Evolutionary conservation across 495 filamentous ascomycete species (phyloP).

Genomic region (Penicillium paxilli): DNA sequence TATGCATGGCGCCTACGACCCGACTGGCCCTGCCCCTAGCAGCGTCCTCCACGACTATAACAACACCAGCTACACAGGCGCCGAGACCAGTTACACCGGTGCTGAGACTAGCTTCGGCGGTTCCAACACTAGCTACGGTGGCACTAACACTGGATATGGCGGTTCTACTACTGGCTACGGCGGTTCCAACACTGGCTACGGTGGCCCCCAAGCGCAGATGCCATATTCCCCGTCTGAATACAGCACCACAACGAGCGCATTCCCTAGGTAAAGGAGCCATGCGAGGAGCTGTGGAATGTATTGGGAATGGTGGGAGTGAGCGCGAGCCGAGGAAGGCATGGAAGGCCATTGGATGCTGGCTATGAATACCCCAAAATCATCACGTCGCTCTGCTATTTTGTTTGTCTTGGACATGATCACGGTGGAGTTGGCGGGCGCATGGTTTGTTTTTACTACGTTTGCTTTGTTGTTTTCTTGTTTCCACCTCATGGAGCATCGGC

Average conservation of each 20-base stretch:
- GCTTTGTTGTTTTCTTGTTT: slow-evolving; percentile 14
- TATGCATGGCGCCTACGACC: slow-evolving; percentile 41
- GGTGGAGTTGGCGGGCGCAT: slow-evolving; percentile 40
- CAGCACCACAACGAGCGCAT: slow-evolving; percentile 24
- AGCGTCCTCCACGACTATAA: slow-evolving; percentile 42
- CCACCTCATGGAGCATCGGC: slow-evolving; percentile 4
- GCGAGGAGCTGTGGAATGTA: not conserved
- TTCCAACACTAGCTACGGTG: slow-evolving; percentile 47
- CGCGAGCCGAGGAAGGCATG: slow-evolving; percentile 5
- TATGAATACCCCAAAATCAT: slow-evolving; percentile 26
- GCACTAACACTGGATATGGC: slow-evolving; percentile 1
- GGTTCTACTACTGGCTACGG: slow-evolving; percentile 49
- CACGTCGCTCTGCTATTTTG: slow-evolving; percentile 15
- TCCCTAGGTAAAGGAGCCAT: slow-evolving; percentile 22
- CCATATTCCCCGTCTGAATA: slow-evolving; percentile 28
- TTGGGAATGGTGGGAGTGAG: slow-evolving; percentile 2
- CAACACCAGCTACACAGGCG: slow-evolving; percentile 45
- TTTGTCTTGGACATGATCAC: slow-evolving; percentile 33
- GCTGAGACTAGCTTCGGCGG: slow-evolving; percentile 43
- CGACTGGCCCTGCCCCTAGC: slow-evolving; percentile 32
- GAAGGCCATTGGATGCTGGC: slow-evolving; percentile 9
- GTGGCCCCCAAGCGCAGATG: slow-evolving; percentile 36
- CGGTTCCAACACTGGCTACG: slow-evolving; percentile 10
- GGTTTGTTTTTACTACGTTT: slow-evolving; percentile 10
- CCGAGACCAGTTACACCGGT: not conserved